These are phyloP conservation scores for Aspergillus puulaauensis DNA, from an alignment of 2,329 filamentous ascomycete species.

Conservation along the genomic window DNA sequence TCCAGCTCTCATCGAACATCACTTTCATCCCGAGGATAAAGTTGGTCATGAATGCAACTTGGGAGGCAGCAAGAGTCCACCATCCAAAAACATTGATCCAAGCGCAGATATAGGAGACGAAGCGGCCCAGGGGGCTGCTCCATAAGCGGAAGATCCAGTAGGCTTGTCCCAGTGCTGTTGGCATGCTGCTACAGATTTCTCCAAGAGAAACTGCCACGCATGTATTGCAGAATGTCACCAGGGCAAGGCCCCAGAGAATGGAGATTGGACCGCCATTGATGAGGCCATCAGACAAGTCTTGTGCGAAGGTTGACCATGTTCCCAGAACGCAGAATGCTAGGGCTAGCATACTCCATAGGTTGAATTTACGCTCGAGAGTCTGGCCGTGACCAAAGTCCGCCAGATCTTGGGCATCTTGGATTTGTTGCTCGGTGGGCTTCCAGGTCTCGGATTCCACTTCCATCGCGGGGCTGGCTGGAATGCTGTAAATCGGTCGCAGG, in stretches of 20 bases:
- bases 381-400: constrained; percentile 45
- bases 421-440: too few species aligned
- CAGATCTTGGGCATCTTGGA: constrained; percentile 42
- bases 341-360: constrained; percentile 57
- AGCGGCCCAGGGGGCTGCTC: constrained; percentile 44
- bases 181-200: constrained; percentile 65
- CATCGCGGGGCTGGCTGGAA: too few species aligned
- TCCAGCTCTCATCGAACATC: constrained; percentile 52
- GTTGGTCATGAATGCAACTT: constrained; percentile 59
- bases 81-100: constrained; percentile 63
- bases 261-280: constrained; percentile 68
- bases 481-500: too few species aligned
- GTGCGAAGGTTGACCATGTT: constrained; percentile 59
- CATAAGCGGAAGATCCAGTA: constrained; percentile 55
- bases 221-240: constrained; percentile 62
- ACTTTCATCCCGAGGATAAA: constrained; percentile 58
- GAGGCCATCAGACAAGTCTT: constrained; percentile 53
- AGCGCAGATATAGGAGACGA: constrained; percentile 57
- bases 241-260: constrained; percentile 67
- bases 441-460: too few species aligned
- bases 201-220: constrained; percentile 64
- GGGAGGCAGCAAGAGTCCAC: constrained; percentile 57
- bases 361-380: constrained; percentile 50
- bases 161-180: constrained; percentile 60
- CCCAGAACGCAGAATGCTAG: constrained; percentile 60